phyloP scores from a whole-genome alignment of 179 eudicot genomes.

The Spinacia oleracea region DNA sequence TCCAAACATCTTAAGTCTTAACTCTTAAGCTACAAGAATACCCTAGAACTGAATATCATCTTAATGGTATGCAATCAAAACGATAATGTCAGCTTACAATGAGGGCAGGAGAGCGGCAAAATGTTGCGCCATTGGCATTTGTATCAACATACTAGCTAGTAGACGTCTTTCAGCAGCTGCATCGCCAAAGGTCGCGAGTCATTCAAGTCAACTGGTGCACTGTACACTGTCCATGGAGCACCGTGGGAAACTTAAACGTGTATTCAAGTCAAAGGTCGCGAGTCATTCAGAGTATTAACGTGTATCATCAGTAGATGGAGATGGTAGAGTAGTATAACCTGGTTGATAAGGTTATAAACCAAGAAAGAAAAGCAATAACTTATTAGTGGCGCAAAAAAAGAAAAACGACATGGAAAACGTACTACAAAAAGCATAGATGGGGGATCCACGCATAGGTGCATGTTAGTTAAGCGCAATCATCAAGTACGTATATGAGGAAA shows the following conservation, averaged over 20 bases:
- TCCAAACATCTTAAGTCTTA: too few relatives aligned
- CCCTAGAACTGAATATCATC: not conserved
- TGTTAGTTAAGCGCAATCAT: not conserved
- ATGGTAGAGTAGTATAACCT: conserved; percentile 78
- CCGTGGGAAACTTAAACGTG: too few relatives aligned
- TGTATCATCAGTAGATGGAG: conserved; percentile 56
- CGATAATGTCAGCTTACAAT: conserved; percentile 47
- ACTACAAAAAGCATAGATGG: not conserved
- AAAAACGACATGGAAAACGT: not conserved
- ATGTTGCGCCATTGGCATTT: conserved; percentile 73
- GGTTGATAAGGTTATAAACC: conserved; percentile 65
- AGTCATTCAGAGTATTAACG: too few relatives aligned
- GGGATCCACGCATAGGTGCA: not conserved
- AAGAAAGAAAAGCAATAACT: conserved; percentile 13
- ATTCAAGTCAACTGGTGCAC: conserved; percentile 59
- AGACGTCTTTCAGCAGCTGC: conserved; percentile 82
- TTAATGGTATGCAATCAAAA: not conserved
- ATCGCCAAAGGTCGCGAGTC: conserved; percentile 79
- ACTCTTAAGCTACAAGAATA: not conserved
- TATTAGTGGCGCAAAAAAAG: not conserved
- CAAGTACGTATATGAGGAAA: not conserved
- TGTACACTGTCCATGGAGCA: conserved; percentile 59
- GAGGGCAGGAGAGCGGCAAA: conserved; percentile 84
- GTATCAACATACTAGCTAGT: conserved; percentile 72
- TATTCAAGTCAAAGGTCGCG: too few relatives aligned